These are phyloP conservation scores for Vicia sativa DNA, from an alignment of 306 rosid species.

Conservation along the genomic window DNA sequence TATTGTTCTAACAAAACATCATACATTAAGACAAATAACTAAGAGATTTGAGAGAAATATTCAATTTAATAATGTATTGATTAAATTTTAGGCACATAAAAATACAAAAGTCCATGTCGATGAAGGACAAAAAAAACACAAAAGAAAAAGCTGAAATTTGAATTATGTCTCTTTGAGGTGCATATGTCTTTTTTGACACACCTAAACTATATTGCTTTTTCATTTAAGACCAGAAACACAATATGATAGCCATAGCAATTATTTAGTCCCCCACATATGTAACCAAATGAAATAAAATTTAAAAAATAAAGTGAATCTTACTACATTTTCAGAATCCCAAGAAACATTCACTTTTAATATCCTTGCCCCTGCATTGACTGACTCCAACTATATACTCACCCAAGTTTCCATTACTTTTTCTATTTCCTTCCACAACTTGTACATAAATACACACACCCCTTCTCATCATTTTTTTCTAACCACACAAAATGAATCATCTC, in stretches of 20 bases:
- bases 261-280: slow-evolving; percentile 84
- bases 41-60: no score
- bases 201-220: slow-evolving; percentile 45
- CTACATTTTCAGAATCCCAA: slow-evolving; percentile 84
- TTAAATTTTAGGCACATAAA: no score
- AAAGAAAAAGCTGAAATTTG: slow-evolving; percentile 96
- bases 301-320: slow-evolving; percentile 44
- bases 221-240: slow-evolving; percentile 58
- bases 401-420: slow-evolving; percentile 33
- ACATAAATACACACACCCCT: slow-evolving; percentile 57
- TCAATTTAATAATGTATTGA: no score
- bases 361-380: slow-evolving; percentile 79
- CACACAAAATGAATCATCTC: slow-evolving; percentile 59
- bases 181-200: slow-evolving; percentile 50
- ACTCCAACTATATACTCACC: slow-evolving; percentile 42
- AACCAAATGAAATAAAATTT: slow-evolving; percentile 37
- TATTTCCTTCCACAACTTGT: slow-evolving; percentile 38
- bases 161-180: slow-evolving; percentile 58
- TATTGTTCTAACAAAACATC: no score
- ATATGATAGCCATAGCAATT: slow-evolving; percentile 68
- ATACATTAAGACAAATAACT: no score
- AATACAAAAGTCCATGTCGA: slow-evolving; percentile 32
- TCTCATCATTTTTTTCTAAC: slow-evolving; percentile 44
- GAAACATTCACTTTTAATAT: slow-evolving; percentile 43
- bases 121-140: slow-evolving; percentile 38